Base-by-base conservation (phyloP, 1,284 basidiomycete species). In the Cryptococcus sp. region DNA sequence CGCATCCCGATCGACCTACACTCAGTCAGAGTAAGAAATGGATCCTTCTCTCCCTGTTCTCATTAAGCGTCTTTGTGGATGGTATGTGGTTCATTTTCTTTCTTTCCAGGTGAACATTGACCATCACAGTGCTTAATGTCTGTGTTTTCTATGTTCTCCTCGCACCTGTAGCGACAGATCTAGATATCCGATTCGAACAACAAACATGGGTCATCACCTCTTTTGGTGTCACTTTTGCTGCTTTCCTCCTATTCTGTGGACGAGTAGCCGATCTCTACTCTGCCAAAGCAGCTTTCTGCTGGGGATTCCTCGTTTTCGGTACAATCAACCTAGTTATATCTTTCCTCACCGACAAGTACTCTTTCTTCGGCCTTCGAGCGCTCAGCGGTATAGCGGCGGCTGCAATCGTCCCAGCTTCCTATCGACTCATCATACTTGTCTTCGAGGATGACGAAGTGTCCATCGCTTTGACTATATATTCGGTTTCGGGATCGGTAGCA, bases 361-460 rank as follows among this genome's bases (percentile, higher is more conserved):
- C 65, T 15, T 71, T 70, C 56, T 69, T 72, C 55, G n/a, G n/a
- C n/a, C n/a, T 76, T 4, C 61, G 73, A 7, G 71, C 67, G 0
- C 43, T 74, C 5, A 54, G 62, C 8, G 74, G 72, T 35, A 58
- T 74, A 7, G 62, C 66, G 2, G 71, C 66, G 30, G 61, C 68
- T 1, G 57, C 60, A 4, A 46, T 65, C 23, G 67, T 73, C 23
- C 71, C 71, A 3, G 60, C 71, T 8, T 47, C 65, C 3, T 67
- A 64, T 52, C 62, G 69, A 30, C 58, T 73, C 42, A 73, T 73
- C 53, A 58, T 62, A 10, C 56, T 56, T 13, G 49, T 67, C 10
- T 72, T 70, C 41, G 56, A 58, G 4, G 53, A 53, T 6, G 36
- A 53, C 11, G 61, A 70, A 47, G 60, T 61, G 38, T 53, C 53